A percentile compares a stretch with the other conserved stretches of the same genome.
Evolutionary conservation across 768 basidiomycete species (phyloP).

Genomic region (Pleurotus eryngii): DNA sequence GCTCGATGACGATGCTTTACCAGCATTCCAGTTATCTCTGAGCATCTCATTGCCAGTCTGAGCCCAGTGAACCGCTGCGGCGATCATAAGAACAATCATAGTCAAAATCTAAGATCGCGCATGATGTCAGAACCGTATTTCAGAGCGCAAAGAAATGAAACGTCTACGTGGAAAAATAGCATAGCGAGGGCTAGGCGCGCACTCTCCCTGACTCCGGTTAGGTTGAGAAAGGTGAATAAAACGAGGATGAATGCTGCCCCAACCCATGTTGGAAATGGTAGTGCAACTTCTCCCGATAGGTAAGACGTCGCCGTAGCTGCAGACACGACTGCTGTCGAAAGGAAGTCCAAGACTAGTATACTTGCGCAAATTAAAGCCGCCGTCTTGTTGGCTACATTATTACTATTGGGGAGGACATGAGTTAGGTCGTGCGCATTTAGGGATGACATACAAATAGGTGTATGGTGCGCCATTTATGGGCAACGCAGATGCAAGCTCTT

Average conservation of each 20-base stretch:
- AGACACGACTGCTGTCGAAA: conserved; percentile 67
- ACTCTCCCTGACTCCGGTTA: conserved; percentile 60
- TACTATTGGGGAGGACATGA: conserved; percentile 25
- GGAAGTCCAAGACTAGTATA: conserved; percentile 67
- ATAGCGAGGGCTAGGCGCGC: conserved; percentile 56
- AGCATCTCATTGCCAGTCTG: conserved; percentile 45
- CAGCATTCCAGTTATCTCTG: conserved; percentile 49
- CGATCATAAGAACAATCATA: conserved; percentile 53
- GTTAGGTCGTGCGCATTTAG: neutral
- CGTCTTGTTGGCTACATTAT: conserved; percentile 61
- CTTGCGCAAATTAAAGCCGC: conserved; percentile 65
- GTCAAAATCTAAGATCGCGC: conserved; percentile 41
- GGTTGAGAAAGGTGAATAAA: conserved; percentile 50
- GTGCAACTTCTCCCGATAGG: conserved; percentile 55
- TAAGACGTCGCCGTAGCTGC: conserved; percentile 71
- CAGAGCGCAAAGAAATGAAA: neutral
- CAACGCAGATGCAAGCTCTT: conserved; percentile 66
- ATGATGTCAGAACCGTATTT: conserved; percentile 7
- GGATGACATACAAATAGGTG: conserved; percentile 52
- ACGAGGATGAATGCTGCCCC: conserved; percentile 52
- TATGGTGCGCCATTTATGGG: conserved; percentile 72
- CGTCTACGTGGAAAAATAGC: conserved; percentile 55
- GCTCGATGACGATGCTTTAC: conserved; percentile 25
- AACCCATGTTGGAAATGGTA: conserved; percentile 55
- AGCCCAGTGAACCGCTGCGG: conserved; percentile 49